Percentiles rank a stretch among this genome's conserved stretches.
phyloP scores from a whole-genome alignment of 179 eudicot species.

The Amaranthus tricolor region DNA sequence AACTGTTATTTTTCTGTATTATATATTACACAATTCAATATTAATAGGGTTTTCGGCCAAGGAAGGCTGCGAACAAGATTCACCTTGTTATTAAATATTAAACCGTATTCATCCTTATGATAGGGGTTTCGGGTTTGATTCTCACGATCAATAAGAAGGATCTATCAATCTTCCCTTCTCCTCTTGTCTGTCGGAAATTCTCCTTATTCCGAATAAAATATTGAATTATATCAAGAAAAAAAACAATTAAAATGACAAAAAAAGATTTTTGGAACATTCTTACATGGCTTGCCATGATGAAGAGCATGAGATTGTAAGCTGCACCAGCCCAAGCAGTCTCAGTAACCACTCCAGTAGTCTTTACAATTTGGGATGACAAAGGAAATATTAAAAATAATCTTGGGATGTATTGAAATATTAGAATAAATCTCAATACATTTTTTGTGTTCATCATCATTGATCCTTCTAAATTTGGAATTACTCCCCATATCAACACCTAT shows the following conservation, averaged over 20 bases:
- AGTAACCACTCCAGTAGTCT: constrained; percentile 44
- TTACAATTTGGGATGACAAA: constrained; percentile 38
- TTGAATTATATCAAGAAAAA: not conserved
- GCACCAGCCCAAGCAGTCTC: constrained; percentile 59
- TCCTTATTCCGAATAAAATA: too few species aligned
- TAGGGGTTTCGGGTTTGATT: too few species aligned
- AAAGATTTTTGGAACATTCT: constrained; percentile 10
- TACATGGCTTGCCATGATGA: constrained; percentile 48
- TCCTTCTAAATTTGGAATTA: constrained; percentile 39
- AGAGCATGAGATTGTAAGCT: constrained; percentile 47
- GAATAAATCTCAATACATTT: constrained; percentile 36
- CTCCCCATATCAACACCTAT: constrained; percentile 48
- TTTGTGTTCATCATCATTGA: constrained; percentile 47
- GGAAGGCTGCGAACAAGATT: too few species aligned
- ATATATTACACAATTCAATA: too few species aligned
- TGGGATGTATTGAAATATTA: constrained; percentile 38
- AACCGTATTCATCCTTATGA: not conserved
- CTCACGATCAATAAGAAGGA: too few species aligned
- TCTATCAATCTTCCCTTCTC: too few species aligned
- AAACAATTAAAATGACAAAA: not conserved
- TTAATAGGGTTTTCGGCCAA: too few species aligned
- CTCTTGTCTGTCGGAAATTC: too few species aligned
- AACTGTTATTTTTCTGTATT: too few species aligned
- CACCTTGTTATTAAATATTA: not conserved
- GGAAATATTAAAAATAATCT: constrained; percentile 41